Base-by-base conservation (phyloP, 768 basidiomycete species). In the Agrocybe praecox region DNA sequence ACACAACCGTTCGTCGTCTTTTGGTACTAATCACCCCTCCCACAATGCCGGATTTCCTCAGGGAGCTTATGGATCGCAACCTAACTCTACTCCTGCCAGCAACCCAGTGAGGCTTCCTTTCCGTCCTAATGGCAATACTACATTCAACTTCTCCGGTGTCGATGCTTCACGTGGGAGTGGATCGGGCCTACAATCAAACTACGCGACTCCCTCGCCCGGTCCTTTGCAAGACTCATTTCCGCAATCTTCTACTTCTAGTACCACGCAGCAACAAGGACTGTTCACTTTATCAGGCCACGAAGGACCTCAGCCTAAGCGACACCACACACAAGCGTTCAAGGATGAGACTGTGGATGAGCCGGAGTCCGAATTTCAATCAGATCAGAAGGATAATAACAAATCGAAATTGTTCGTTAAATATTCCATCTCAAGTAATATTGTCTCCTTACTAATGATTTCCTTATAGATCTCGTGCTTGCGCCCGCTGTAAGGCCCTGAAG, bases 401-500 rank as follows among this genome's bases (percentile, higher is more conserved):
- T 69, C 72, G 18, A 82, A 80, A 67, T 69, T 76, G 82, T 82
- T 62, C 61, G 77, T 71, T 19, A 33, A 29, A 2, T 21, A 11
- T 51, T n/a, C 17, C 47, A 10, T 42, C 5, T 56, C 53, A 11
- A 19, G 53, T 45, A 18, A 40, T 53, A 21, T 33, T 26, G 18
- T 46, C 51, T 49, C 52, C 57, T 57, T 61, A 61, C n/a, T 12
- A 43, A 33, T 57, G 14, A 14, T 40, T n/a, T 40, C n/a, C 36
- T 44, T 51, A 44, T 61, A 82, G 78, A 22, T 62, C 70, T 44
- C 87, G 89, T 19, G 90, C 89, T 40, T 92, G 90, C 66, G 77
- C 78, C 56, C 81, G 89, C 4, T 92, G 90, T 74, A 91, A 90
- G 67, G 77, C 68, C 56, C 65, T 74, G 59, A 78, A 90, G 78